These are phyloP conservation scores for Malassezia obtusa DNA, from an alignment of 1,284 basidiomycete genomes.

Conservation along the genomic window DNA sequence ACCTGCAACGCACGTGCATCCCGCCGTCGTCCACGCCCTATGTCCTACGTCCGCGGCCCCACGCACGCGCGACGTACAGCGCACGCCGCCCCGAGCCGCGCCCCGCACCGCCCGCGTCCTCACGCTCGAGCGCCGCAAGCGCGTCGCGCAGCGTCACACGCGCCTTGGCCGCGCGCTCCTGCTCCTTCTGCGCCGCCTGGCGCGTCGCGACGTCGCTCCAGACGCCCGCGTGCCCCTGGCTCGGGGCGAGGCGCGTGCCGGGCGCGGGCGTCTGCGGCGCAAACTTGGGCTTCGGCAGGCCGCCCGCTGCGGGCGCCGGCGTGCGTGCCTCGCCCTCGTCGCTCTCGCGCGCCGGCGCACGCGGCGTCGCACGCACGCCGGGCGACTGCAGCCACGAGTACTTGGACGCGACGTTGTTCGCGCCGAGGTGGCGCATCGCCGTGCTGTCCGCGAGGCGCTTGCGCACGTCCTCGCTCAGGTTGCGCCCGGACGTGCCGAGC, in stretches of 20 bases:
- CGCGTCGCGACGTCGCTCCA: constrained; percentile 44
- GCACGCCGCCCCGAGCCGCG: constrained; percentile 20
- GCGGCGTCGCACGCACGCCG: constrained; percentile 15
- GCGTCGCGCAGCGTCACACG: constrained; percentile 42
- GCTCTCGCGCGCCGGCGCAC: constrained; percentile 13
- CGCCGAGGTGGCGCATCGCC: constrained; percentile 39
- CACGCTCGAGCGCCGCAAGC: constrained; percentile 38
- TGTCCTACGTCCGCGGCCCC: constrained; percentile 2
- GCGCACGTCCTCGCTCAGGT: constrained; percentile 43
- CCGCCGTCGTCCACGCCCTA: no score
- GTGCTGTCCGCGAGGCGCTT: constrained; percentile 44
- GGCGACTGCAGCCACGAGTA: constrained; percentile 31
- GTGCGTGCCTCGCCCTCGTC: neutral
- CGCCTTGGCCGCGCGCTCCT: constrained; percentile 29
- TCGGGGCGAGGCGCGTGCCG: constrained; percentile 14
- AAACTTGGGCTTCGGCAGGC: constrained; percentile 39
- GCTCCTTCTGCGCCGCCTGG: constrained; percentile 35
- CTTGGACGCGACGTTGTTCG: constrained; percentile 24
- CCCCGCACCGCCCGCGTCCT: constrained; percentile 20
- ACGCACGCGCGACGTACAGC: constrained; percentile 18
- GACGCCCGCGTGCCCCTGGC: constrained; percentile 22
- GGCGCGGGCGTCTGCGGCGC: constrained; percentile 27
- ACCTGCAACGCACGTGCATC: no score
- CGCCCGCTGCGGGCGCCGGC: neutral
- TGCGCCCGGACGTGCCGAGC: constrained; percentile 28